These are phyloP conservation scores for Colletotrichum tanaceti DNA, from an alignment of 2,329 filamentous ascomycete species.

Conservation along the genomic window DNA sequence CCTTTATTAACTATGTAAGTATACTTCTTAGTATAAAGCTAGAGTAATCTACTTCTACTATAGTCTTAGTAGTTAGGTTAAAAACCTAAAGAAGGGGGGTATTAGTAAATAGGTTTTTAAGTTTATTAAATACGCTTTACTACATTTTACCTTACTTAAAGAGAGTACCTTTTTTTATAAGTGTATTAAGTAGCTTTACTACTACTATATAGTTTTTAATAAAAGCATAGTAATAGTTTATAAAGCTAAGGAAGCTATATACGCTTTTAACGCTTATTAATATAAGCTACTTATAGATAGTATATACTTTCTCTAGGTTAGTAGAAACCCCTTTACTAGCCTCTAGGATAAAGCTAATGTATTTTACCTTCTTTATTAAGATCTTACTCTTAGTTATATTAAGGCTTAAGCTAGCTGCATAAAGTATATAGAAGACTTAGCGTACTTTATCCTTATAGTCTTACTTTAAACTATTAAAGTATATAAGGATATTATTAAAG, in stretches of 20 bases:
- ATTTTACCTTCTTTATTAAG: background rate
- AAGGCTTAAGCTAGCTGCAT: background rate
- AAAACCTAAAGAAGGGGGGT: too few species aligned
- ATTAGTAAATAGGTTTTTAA: too few species aligned
- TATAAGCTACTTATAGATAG: background rate
- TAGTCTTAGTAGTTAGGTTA: too few species aligned
- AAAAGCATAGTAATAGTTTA: background rate
- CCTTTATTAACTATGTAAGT: too few species aligned
- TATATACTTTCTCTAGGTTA: too few species aligned
- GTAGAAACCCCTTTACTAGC: too few species aligned
- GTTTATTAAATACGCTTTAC: background rate
- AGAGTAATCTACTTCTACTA: too few species aligned
- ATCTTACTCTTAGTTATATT: background rate
- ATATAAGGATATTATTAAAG: too few species aligned
- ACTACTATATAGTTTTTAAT: background rate
- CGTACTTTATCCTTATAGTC: background rate
- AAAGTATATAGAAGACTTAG: background rate
- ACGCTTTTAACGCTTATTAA: background rate
- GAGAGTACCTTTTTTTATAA: too few species aligned
- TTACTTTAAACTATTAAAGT: background rate
- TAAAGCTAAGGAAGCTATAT: background rate
- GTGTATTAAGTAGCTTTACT: too few species aligned
- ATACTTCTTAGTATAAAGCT: too few species aligned
- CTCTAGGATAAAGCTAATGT: too few species aligned
- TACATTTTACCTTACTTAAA: background rate